A percentile compares a stretch with the other conserved stretches of the same genome.
These are phyloP conservation scores for Phytophthora ohioensis DNA, from an alignment of 352 stramenopile genomes.

Conservation along the genomic window DNA sequence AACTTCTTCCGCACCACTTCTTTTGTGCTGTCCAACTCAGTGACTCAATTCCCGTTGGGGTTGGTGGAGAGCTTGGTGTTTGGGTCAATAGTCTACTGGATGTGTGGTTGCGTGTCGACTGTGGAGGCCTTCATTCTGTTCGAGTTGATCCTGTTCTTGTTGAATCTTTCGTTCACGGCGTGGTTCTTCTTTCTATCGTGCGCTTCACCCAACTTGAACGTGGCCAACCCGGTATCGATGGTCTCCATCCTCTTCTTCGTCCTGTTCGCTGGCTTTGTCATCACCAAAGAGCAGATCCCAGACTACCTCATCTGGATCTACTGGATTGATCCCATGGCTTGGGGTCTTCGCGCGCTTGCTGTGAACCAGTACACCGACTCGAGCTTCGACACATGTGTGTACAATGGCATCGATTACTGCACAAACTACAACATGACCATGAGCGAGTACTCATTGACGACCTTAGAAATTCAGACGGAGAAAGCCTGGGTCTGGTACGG, in stretches of 20 bases:
- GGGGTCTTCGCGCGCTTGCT: slow-evolving; percentile 23
- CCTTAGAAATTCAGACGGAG: slow-evolving; percentile 27
- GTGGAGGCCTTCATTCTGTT: slow-evolving; percentile 48
- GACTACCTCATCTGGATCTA: slow-evolving; percentile 43
- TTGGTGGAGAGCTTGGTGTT: slow-evolving; percentile 74
- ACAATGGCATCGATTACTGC: slow-evolving; percentile 28
- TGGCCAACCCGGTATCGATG: slow-evolving; percentile 30
- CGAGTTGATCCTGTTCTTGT: slow-evolving; percentile 40
- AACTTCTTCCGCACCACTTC: slow-evolving; percentile 83
- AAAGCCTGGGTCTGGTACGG: slow-evolving; percentile 38
- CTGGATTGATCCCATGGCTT: slow-evolving; percentile 37
- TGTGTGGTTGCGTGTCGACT: slow-evolving; percentile 58
- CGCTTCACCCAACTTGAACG: slow-evolving; percentile 27
- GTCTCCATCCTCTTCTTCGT: slow-evolving; percentile 37
- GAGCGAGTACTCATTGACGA: slow-evolving; percentile 26
- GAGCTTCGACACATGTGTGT: slow-evolving; percentile 29
- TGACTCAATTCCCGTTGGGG: slow-evolving; percentile 45
- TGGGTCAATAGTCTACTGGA: slow-evolving; percentile 84
- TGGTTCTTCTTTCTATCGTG: slow-evolving; percentile 37
- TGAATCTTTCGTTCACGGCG: slow-evolving; percentile 39
- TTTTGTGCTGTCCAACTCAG: slow-evolving; percentile 59
- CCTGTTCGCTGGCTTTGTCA: slow-evolving; percentile 31
- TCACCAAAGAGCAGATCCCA: slow-evolving; percentile 38
- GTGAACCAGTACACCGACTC: slow-evolving; percentile 38
- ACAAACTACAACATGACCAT: slow-evolving; percentile 21